Percentiles rank a stretch among this genome's conserved stretches.
phyloP scores from a whole-genome alignment of 495 filamentous ascomycete genomes.

The Glonium stellatum region DNA sequence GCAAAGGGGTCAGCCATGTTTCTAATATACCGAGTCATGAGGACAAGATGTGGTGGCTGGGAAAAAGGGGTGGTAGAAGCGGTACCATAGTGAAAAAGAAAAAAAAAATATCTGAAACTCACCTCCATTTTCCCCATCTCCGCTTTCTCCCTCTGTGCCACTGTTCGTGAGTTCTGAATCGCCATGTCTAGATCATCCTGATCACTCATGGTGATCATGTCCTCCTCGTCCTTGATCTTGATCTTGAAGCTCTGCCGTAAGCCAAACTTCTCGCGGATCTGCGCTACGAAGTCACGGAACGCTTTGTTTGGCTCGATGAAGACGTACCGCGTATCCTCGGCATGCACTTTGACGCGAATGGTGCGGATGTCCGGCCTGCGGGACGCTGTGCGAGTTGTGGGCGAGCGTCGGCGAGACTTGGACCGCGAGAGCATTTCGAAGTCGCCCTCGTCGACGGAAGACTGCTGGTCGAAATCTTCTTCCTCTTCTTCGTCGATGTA shows the following conservation, averaged over 20 bases:
- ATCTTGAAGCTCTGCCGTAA: constrained; percentile 66
- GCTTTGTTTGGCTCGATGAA: constrained; percentile 69
- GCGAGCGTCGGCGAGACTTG: constrained; percentile 22
- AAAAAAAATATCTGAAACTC: constrained; percentile 35
- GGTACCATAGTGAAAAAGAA: background rate
- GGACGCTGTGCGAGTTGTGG: constrained; percentile 26
- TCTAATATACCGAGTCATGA: too few species aligned
- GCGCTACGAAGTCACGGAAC: constrained; percentile 66
- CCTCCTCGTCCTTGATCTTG: constrained; percentile 76
- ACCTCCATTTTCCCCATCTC: constrained; percentile 97
- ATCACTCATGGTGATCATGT: constrained; percentile 95
- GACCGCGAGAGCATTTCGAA: constrained; percentile 68
- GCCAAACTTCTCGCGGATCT: constrained; percentile 78
- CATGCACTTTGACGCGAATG: constrained; percentile 85
- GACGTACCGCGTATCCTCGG: constrained; percentile 89
- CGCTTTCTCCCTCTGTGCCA: constrained; percentile 62
- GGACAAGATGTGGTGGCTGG: background rate
- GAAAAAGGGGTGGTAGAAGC: background rate
- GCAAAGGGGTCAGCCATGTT: too few species aligned
- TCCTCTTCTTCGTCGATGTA: constrained; percentile 48
- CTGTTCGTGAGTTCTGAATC: constrained; percentile 56
- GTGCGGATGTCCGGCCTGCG: constrained; percentile 42
- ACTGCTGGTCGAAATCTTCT: constrained; percentile 51
- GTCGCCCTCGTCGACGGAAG: constrained; percentile 60
- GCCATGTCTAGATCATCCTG: constrained; percentile 92